Percentiles rank a stretch among this genome's conserved stretches.
Conservation (phyloP, 2,329 filamentous ascomycete species). For the Aspergillus sp. region DNA sequence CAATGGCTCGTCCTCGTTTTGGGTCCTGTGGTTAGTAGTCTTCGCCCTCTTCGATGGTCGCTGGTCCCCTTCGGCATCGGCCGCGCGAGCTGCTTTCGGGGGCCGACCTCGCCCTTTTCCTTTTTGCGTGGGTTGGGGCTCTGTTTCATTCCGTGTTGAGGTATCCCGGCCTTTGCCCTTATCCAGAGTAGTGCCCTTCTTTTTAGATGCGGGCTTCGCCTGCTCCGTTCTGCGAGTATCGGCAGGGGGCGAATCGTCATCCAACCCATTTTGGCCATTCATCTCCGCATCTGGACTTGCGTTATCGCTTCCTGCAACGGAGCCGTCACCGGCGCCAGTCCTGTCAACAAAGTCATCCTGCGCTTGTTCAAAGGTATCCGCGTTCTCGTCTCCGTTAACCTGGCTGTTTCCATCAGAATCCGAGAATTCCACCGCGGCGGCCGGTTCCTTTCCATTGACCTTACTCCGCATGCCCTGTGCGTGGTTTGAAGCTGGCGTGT, state of each 20-base stretch:
- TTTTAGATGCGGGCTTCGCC: constrained; percentile 9
- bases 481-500: constrained; percentile 20
- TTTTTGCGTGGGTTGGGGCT: constrained; percentile 13
- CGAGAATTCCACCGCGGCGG: constrained; percentile 22
- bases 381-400: constrained; percentile 25
- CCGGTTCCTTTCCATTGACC: constrained; percentile 13
- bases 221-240: constrained; percentile 8
- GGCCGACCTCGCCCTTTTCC: constrained; percentile 23
- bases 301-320: too few relatives aligned
- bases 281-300: constrained; percentile 3
- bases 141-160: constrained; percentile 9
- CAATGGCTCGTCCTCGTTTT: constrained; percentile 16
- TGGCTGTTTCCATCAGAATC: constrained; percentile 25
- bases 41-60: constrained; percentile 25
- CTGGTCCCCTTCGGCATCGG: constrained; percentile 13
- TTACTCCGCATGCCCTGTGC: constrained; percentile 15
- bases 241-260: constrained; percentile 12
- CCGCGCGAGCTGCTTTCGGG: constrained; percentile 18
- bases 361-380: constrained; percentile 16
- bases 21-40: constrained; percentile 13
- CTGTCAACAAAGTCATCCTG: constrained; percentile 18
- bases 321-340: too few relatives aligned
- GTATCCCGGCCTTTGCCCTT: constrained; percentile 6
- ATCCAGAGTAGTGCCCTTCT: constrained; percentile 8
- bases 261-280: constrained; percentile 9